Evolutionary conservation across 805 yeast genomes (phyloP), one percentile per base, ranked within the genome.

Genomic region (Candida nanaspora): DNA sequence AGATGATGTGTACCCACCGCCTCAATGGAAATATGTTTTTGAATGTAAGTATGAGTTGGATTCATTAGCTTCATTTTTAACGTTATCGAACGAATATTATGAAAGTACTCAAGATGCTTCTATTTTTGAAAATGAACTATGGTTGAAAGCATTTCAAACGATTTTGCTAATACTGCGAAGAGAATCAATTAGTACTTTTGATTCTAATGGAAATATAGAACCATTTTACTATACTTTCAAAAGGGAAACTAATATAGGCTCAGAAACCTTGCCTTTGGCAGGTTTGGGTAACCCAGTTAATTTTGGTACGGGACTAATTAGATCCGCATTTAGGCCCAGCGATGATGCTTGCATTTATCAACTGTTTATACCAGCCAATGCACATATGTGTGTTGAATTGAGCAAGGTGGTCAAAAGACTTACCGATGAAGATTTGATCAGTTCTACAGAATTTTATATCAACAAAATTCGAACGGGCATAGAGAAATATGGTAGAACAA

Each of bases 1-100:
- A 39, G 96, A 88, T 55, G 54, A 60, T 4, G 95, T 87, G 5
- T 56, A 51, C 28, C 96, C 96, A 1, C 50, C 51, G 6, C 89
- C 88, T 2, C 76, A 83, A 44, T 84, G 88, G 79, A 57, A 58
- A 15, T 66, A 67, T 21, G 94, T 85, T 0, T 87, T 86, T 60
- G 96, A 87, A 56, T 87, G 96, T 62, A 87, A 87, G 56, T 87
- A 84, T 68, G 96, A 87, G 56, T 66, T 87, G 41, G 96, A 87
- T 60, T 82, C 93, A 2, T 62, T 87, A 39, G 95, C 95, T 0
- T 80, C 93, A 5, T 87, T 87, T 51, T 63, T 87, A 42, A 82
- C 88, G 0, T 62, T 87, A 42, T 68, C 85, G 7, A 84, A 81
- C 52, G 91, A 82, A 43, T 88, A 82, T 56, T 79, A 64, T 47